These are phyloP conservation scores for Leersia perrieri DNA, from an alignment of 176 grass and related monocot genomes.

Conservation along the genomic window DNA sequence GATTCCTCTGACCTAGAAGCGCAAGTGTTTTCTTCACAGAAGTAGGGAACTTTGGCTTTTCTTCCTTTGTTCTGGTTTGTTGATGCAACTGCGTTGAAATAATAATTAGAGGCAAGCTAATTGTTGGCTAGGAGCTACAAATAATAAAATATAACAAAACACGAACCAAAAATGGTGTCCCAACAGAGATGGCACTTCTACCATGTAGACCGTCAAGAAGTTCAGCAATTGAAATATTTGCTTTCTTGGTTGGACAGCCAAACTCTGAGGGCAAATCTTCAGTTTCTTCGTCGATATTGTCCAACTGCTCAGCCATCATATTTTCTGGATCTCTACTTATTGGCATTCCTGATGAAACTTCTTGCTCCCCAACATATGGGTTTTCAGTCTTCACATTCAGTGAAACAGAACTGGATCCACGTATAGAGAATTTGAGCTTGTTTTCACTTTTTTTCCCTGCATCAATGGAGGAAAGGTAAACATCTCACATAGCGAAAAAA, in stretches of 20 bases:
- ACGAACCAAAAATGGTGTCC: constrained; percentile 48
- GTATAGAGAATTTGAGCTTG: constrained; percentile 61
- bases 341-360: constrained; percentile 30
- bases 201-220: constrained; percentile 75
- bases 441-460: constrained; percentile 51
- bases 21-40: constrained; percentile 42
- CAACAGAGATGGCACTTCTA: constrained; percentile 49
- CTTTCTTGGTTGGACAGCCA: constrained; percentile 36
- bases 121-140: constrained; percentile 17
- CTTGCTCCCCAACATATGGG: not conserved
- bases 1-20: constrained; percentile 52
- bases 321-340: constrained; percentile 28
- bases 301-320: constrained; percentile 39
- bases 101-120: constrained; percentile 28
- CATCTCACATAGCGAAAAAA: not conserved
- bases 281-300: constrained; percentile 44
- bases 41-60: constrained; percentile 32
- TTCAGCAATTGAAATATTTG: constrained; percentile 71
- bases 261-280: constrained; percentile 40
- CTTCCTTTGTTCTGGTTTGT: constrained; percentile 30
- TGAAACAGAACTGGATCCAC: constrained; percentile 20
- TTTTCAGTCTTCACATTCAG: constrained; percentile 43
- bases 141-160: constrained; percentile 29
- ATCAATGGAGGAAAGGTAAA: constrained; percentile 21
- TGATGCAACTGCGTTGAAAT: constrained; percentile 35